These are phyloP conservation scores for Podospora didyma DNA, from an alignment of 495 filamentous ascomycete genomes.

Conservation along the genomic window DNA sequence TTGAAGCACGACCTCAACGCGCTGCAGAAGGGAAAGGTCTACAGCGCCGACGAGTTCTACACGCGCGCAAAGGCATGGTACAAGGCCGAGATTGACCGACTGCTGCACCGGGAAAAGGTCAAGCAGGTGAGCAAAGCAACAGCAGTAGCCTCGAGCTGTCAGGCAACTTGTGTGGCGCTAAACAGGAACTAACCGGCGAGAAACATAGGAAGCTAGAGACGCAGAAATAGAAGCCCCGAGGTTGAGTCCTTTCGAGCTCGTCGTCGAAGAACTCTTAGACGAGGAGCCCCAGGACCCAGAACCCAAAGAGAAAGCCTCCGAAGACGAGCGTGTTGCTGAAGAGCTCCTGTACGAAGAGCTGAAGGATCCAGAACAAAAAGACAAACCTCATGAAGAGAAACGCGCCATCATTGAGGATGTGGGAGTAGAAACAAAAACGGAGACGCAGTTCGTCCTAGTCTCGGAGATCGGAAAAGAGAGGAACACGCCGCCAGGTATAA, in stretches of 20 bases:
- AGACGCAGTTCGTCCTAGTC: not conserved
- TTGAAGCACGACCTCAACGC: slow-evolving; percentile 19
- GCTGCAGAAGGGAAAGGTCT: slow-evolving; percentile 16
- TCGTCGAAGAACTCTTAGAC: too few species aligned
- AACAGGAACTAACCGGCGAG: too few species aligned
- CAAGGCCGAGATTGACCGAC: slow-evolving; percentile 27
- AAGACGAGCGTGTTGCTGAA: too few species aligned
- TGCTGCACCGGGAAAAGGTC: slow-evolving; percentile 7
- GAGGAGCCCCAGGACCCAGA: not conserved
- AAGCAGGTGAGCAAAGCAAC: slow-evolving; percentile 8
- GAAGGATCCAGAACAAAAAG: not conserved
- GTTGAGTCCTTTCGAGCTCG: too few species aligned
- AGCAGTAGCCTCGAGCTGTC: too few species aligned
- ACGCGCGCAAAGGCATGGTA: slow-evolving; percentile 26
- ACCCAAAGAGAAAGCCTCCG: not conserved
- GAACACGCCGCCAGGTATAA: too few species aligned
- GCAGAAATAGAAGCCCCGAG: too few species aligned
- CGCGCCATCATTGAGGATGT: too few species aligned
- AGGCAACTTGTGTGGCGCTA: not conserved
- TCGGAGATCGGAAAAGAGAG: too few species aligned
- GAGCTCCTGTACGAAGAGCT: too few species aligned
- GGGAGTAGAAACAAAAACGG: not conserved
- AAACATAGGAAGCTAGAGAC: not conserved
- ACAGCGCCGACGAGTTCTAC: slow-evolving; percentile 20
- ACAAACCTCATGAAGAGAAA: not conserved